These are phyloP conservation scores for Chlorella sp. DNA, from an alignment of 139 green algal genomes.

Conservation along the genomic window DNA sequence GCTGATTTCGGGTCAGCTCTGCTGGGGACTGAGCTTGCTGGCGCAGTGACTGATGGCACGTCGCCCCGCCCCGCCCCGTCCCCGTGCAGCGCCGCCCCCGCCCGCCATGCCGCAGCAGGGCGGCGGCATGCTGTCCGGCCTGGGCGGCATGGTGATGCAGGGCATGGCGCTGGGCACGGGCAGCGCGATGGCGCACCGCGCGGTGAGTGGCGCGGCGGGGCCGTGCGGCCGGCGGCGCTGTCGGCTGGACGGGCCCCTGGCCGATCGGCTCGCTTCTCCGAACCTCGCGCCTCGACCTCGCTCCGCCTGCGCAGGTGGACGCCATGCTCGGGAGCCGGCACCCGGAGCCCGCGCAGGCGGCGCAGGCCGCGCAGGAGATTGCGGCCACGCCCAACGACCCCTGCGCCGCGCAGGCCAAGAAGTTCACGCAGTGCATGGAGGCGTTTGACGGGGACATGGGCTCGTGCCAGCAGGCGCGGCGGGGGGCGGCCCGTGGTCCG, in stretches of 20 bases:
- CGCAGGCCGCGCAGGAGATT: slow-evolving; percentile 32
- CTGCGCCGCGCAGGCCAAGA: slow-evolving; percentile 61
- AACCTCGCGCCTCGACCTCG: not conserved
- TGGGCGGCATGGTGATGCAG: slow-evolving; percentile 77
- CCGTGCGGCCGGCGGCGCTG: not conserved
- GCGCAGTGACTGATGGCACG: too few relatives aligned
- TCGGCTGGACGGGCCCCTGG: not conserved
- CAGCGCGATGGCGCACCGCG: slow-evolving; percentile 80
- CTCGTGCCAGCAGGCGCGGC: too few relatives aligned
- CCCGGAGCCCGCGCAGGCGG: slow-evolving; percentile 50
- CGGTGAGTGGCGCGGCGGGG: slow-evolving; percentile 1
- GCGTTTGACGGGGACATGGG: slow-evolving; percentile 68
- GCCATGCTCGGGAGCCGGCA: slow-evolving; percentile 61
- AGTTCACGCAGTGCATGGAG: slow-evolving; percentile 89
- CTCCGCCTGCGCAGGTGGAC: slow-evolving; percentile 59
- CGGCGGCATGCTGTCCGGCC: slow-evolving; percentile 78
- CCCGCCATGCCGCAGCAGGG: slow-evolving; percentile 44
- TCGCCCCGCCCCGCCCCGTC: not conserved
- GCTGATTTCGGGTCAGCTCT: too few relatives aligned
- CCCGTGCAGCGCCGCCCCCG: slow-evolving; percentile 37
- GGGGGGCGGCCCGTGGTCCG: too few relatives aligned
- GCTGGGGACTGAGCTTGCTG: too few relatives aligned
- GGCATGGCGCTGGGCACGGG: slow-evolving; percentile 84
- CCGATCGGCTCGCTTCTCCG: not conserved
- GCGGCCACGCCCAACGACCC: slow-evolving; percentile 26